Base-by-base conservation (phyloP, 2,329 filamentous ascomycete species). In the Zymoseptoria pseudotritici region DNA sequence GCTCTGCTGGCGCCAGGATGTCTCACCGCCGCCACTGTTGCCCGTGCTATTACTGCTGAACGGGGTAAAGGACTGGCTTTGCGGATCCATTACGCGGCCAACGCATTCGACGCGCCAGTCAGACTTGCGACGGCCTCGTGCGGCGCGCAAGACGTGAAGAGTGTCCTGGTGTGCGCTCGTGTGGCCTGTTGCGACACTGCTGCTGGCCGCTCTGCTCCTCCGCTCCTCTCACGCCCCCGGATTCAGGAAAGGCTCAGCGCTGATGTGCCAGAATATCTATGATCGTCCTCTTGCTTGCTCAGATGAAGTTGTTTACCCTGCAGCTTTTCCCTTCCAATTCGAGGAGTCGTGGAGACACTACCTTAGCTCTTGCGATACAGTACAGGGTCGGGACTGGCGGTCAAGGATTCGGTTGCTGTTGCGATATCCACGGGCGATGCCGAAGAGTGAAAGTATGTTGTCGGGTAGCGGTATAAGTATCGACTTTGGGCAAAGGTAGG, bases 1-100 rank as follows among this genome's bases (percentile, higher is more conserved):
- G 72, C 81, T 80, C 66, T 86, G 82, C 62, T 87, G 75, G 65
- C 83, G 82, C 84, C 85, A 87, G 76, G 84, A 82, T 59, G 67
- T 69, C 51, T 59, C 66, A 50, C 58, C 65, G 73, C 80, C 55
- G 42, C 57, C 58, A 42, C 55, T 53, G 51, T 31, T 57, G 51
- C 50, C 54, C 17, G 42, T 61, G 59, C 56, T 58, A 57, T 55
- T 61, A 56, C 53, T 61, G 49, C 51, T 61, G 52, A 29, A 57
- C 65, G 84, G 85, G 65, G 83, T 83, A 74, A 86, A 85, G 61
- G 80, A 78, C 72, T 80, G 74, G 67, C 75, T 85, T 76, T 86
- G 83, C 66, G 83, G 81, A 79, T 86, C 84, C 84, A 86, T 86
- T 61, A 62, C 66, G 59, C 59, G 60, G 61, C 50, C 59, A 36